These are phyloP conservation scores for Amanita brunnescens DNA, from an alignment of 768 basidiomycete species.

Conservation along the genomic window DNA sequence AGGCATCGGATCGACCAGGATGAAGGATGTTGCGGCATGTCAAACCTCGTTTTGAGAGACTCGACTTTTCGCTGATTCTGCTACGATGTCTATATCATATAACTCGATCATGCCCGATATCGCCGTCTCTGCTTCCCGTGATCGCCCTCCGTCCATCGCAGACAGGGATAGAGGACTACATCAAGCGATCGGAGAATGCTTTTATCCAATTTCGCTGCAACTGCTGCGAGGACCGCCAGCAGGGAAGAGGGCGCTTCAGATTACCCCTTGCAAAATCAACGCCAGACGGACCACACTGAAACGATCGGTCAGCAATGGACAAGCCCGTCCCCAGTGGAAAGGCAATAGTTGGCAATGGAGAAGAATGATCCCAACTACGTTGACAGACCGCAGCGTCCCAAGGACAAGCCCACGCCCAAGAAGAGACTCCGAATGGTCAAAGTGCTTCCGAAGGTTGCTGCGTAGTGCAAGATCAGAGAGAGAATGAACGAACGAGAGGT, in stretches of 20 bases:
- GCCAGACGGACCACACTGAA: slow-evolving; percentile 60
- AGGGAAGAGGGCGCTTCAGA: slow-evolving; percentile 36
- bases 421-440: too few relatives aligned
- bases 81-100: too few relatives aligned
- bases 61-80: too few relatives aligned
- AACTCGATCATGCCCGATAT: too few relatives aligned
- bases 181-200: too few relatives aligned
- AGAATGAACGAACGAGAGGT: too few relatives aligned
- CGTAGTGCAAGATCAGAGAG: too few relatives aligned
- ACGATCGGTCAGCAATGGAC: slow-evolving; percentile 80
- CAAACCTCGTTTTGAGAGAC: too few relatives aligned
- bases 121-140: too few relatives aligned
- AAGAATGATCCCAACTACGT: slow-evolving; percentile 76
- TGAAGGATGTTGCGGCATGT: not conserved
- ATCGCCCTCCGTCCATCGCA: too few relatives aligned
- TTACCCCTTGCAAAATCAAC: slow-evolving; percentile 57
- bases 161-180: too few relatives aligned
- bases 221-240: slow-evolving; percentile 66
- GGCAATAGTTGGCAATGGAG: slow-evolving; percentile 65
- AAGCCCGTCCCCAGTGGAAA: slow-evolving; percentile 52
- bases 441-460: too few relatives aligned
- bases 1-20: not conserved
- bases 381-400: slow-evolving; percentile 63
- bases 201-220: slow-evolving; percentile 80
- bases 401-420: slow-evolving; percentile 42